phyloP scores from a whole-genome alignment of 202 grass and related monocot species.

The Eragrostis tef region DNA sequence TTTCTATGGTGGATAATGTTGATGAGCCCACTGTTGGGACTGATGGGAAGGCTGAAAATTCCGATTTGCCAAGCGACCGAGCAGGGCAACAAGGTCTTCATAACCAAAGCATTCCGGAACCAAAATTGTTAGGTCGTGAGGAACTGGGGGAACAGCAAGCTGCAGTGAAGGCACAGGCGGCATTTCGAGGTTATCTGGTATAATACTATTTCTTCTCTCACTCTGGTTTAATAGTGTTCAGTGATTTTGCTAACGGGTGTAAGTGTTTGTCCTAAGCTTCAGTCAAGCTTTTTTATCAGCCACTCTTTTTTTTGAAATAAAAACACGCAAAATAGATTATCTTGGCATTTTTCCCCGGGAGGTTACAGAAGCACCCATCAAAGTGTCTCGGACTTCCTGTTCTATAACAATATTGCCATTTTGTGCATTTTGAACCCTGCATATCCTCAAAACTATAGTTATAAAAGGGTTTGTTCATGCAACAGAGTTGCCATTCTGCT shows the following conservation, averaged over 20 bases:
- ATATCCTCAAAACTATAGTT: neutral
- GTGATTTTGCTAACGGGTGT: neutral
- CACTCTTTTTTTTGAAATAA: constrained; percentile 12
- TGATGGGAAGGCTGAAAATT: constrained; percentile 46
- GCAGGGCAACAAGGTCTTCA: constrained; percentile 42
- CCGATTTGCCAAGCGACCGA: constrained; percentile 39
- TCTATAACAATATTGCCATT: neutral
- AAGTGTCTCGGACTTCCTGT: neutral
- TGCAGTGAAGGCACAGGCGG: constrained; percentile 83
- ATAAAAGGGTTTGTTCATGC: neutral
- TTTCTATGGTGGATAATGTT: constrained; percentile 49
- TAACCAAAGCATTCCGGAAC: constrained; percentile 44
- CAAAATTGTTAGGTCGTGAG: constrained; percentile 44
- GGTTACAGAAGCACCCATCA: constrained; percentile 14
- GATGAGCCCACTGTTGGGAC: constrained; percentile 35
- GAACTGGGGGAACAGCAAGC: constrained; percentile 70
- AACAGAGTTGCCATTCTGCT: constrained; percentile 2
- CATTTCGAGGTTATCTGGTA: constrained; percentile 96
- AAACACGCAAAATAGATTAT: neutral
- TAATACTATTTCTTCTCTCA: constrained; percentile 29
- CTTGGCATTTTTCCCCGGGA: constrained; percentile 17
- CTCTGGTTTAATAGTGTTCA: constrained; percentile 15
- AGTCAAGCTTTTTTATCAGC: neutral
- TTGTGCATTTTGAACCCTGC: neutral
- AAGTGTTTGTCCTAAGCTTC: constrained; percentile 34